Base-by-base conservation (phyloP, 1,284 basidiomycete species). In the Pseudozyma sp. region DNA sequence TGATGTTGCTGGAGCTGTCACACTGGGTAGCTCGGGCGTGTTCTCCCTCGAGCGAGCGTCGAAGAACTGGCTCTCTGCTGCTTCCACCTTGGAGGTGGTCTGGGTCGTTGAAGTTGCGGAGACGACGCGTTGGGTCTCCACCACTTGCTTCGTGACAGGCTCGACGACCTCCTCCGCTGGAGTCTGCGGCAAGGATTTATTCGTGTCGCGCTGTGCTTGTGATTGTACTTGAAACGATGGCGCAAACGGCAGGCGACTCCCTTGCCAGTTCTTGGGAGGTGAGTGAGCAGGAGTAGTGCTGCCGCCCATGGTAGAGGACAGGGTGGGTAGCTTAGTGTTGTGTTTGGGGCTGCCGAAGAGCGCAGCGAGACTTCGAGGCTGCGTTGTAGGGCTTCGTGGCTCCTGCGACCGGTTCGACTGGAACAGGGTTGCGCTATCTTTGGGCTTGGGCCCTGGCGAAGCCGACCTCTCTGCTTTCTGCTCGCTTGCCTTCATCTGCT, bases 311-410 rank as follows among this genome's bases (percentile, higher is more conserved):
- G 50, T 47, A n/a, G 50, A 45, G 14, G 69, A 58, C 33, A 68
- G 49, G 2, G 70, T 64, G 4, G 70, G 70, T 33, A 73, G 61
- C 50, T 73, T 73, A 37, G 65, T 65, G 16, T 17, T 34, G 16
- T 68, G 70, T 59, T 73, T 73, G 6, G 70, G 61, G 34, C 70
- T 73, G 37, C 65, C 65, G 31, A 73, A 73, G 4, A 73, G 51
- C 1, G 70, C 70, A 16, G 70, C 70, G 13, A 73, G 64, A 48
- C 70, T 73, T 46, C 70, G 60, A 8, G 60, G 60, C 30, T 67
- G 69, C 8, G 63, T 49, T 1, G 59, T 63, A 4, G 69, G 60
- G 49, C 63, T 67, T 8, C 59, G 57, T 11, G 68, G 69, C 17
- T 59, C 35, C 49, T 55, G 65, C 51, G 43, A 40, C 10, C 24